Percentiles rank a stretch among this genome's conserved stretches.
These are phyloP conservation scores for Jamesozyma spencerorum DNA, from an alignment of 805 yeast species.

Conservation along the genomic window DNA sequence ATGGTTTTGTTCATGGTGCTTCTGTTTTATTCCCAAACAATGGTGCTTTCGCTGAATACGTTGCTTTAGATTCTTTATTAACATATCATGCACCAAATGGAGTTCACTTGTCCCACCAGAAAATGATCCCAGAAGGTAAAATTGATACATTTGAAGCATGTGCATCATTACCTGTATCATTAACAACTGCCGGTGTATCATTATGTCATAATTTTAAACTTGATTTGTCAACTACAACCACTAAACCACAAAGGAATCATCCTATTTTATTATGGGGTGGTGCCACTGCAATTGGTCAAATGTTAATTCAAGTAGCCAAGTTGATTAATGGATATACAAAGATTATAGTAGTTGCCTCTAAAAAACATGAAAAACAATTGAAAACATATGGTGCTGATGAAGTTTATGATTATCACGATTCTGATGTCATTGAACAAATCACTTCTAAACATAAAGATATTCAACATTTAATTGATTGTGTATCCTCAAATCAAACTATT, in stretches of 20 bases:
- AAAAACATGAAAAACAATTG: constrained; percentile 35
- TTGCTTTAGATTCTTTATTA: constrained; percentile 21
- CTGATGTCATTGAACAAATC: constrained; percentile 38
- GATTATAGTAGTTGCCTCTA: constrained; percentile 44
- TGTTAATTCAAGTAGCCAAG: constrained; percentile 53
- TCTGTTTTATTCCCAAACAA: constrained; percentile 32
- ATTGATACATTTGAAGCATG: constrained; percentile 54
- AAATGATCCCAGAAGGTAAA: constrained; percentile 29
- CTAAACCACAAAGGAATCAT: constrained; percentile 27
- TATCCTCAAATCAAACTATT: constrained; percentile 27
- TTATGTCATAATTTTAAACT: constrained; percentile 31
- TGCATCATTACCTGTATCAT: constrained; percentile 46
- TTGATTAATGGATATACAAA: constrained; percentile 34
- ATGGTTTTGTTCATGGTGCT: constrained; percentile 48
- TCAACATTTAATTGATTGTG: constrained; percentile 30
- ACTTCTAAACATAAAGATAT: constrained; percentile 26
- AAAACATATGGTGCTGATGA: constrained; percentile 42
- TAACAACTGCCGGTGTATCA: constrained; percentile 40
- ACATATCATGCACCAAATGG: constrained; percentile 12
- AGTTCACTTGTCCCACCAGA: constrained; percentile 14
- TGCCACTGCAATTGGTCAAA: constrained; percentile 53
- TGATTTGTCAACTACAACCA: constrained; percentile 16
- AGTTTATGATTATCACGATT: constrained; percentile 42
- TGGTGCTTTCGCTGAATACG: constrained; percentile 57
- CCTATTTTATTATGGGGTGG: constrained; percentile 55